Base-by-base conservation (phyloP, 2,329 filamentous ascomycete genomes). In the Aspergillus fructus region DNA sequence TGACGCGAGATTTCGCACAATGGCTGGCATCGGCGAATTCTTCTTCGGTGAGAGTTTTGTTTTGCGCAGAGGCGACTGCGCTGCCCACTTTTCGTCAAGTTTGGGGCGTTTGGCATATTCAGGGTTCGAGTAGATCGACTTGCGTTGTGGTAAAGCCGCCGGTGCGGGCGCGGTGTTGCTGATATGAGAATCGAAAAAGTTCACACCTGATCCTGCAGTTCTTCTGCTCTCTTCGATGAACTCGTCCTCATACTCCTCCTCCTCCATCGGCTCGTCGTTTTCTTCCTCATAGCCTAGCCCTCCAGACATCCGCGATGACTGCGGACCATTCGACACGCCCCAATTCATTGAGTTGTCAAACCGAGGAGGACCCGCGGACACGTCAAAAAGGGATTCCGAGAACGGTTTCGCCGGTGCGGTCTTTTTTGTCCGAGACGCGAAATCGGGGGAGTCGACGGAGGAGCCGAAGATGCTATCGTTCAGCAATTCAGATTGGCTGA, bases 1-100 rank as follows among this genome's bases (percentile, higher is more conserved):
- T 70, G 72, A 78, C 70, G 79, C 87, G 9, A 93, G 74, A 59
- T 88, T 87, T 69, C 88, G 89, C 30, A 90, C 90, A 58, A 96
- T 85, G 6, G 83, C 78, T 4, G 86, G 83, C 67, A 91, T 89
- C 45, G 85, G 84, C 51, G 87, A 86, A 8, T 85, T 82, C 48
- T 81, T 82, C 61, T 77, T 77, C 39, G 68, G 72, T 11, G 67
- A 71, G 15, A 75, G 62, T 45, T 67, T 70, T n/a, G 62, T 62
- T 27, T 75, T 75, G 55, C 64, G 67, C 17, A 70, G 33, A 13
- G 71, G 71, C 1, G 72, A 71, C 43, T 70, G 68, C 15, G 65
- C 66, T 2, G 66, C 68, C 74, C 75, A 76, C 46, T 62, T 62
- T 53, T 77, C 75, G 46, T 76, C 71, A 8, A 77, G 69, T 54